A percentile compares a stretch with the other conserved stretches of the same genome.
These are phyloP conservation scores for Aspergillus vadensis DNA, from an alignment of 2,329 filamentous ascomycete genomes.

Conservation along the genomic window DNA sequence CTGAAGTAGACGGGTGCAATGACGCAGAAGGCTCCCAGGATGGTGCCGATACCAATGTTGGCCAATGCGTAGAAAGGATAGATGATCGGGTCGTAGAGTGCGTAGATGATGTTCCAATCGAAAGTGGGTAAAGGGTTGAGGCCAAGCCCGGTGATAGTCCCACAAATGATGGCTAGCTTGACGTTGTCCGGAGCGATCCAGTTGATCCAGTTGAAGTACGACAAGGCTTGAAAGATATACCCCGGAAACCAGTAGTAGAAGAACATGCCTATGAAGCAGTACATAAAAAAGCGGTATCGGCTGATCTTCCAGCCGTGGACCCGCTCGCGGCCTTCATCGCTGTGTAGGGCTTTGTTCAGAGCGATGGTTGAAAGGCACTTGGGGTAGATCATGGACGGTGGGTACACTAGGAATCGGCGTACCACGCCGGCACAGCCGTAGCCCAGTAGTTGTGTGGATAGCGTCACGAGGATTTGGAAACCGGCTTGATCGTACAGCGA, in stretches of 20 bases:
- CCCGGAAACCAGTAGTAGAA: constrained; percentile 13
- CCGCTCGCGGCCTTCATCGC: background rate
- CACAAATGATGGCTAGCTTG: constrained; percentile 8
- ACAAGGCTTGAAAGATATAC: constrained; percentile 8
- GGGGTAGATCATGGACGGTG: constrained; percentile 11
- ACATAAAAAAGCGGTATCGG: constrained; percentile 12
- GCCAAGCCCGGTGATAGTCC: constrained; percentile 4
- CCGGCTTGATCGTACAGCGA: background rate
- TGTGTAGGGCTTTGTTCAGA: constrained; percentile 12
- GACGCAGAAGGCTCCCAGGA: constrained; percentile 2
- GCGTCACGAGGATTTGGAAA: constrained; percentile 8
- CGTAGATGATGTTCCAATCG: constrained; percentile 13
- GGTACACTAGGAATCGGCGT: constrained; percentile 13
- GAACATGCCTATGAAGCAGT: constrained; percentile 11
- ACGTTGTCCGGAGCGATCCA: constrained; percentile 13
- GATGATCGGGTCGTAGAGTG: constrained; percentile 5
- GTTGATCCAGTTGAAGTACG: constrained; percentile 16
- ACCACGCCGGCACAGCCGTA: constrained; percentile 11
- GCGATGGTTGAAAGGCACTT: constrained; percentile 9
- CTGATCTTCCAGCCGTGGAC: constrained; percentile 6
- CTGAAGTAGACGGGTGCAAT: constrained; percentile 8
- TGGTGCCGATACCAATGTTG: constrained; percentile 4
- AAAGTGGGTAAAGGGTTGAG: constrained; percentile 13
- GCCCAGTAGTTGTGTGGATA: constrained; percentile 10
- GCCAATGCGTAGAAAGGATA: constrained; percentile 9